These are phyloP conservation scores for Phaeosphaeriaceae sp. DNA, from an alignment of 2,329 filamentous ascomycete species.

Conservation along the genomic window DNA sequence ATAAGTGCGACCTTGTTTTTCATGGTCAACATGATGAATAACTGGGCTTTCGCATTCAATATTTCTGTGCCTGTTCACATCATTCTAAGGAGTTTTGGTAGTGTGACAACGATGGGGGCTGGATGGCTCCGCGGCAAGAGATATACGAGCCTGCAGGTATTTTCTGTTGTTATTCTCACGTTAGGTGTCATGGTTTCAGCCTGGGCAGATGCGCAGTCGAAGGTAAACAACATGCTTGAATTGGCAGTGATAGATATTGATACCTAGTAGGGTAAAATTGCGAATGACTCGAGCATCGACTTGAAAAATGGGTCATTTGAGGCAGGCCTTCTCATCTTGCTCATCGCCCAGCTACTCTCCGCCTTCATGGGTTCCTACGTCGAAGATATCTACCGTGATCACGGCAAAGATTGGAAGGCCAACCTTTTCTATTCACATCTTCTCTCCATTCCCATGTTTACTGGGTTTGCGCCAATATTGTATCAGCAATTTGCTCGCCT, in stretches of 20 bases:
- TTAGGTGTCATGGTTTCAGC: constrained; percentile 86
- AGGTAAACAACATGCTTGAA: constrained; percentile 60
- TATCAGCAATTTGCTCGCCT: constrained; percentile 68
- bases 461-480: constrained; percentile 73
- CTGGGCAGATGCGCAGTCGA: constrained; percentile 84
- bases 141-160: constrained; percentile 79
- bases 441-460: constrained; percentile 76
- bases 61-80: constrained; percentile 98
- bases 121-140: constrained; percentile 85
- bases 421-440: constrained; percentile 92
- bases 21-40: constrained; percentile 93
- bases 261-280: constrained; percentile 50
- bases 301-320: constrained; percentile 58
- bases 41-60: constrained; percentile 95
- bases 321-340: constrained; percentile 80
- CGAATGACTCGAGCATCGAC: constrained; percentile 50
- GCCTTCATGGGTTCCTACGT: constrained; percentile 96
- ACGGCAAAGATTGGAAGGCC: constrained; percentile 92
- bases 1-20: constrained; percentile 92
- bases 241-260: constrained; percentile 14
- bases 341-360: constrained; percentile 86
- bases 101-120: constrained; percentile 93
- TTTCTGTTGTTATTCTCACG: constrained; percentile 83
- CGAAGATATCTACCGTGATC: constrained; percentile 83
- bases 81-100: constrained; percentile 91